Base-by-base conservation (phyloP, 129 eudicot genomes). In the Flaveria sonorensis region DNA sequence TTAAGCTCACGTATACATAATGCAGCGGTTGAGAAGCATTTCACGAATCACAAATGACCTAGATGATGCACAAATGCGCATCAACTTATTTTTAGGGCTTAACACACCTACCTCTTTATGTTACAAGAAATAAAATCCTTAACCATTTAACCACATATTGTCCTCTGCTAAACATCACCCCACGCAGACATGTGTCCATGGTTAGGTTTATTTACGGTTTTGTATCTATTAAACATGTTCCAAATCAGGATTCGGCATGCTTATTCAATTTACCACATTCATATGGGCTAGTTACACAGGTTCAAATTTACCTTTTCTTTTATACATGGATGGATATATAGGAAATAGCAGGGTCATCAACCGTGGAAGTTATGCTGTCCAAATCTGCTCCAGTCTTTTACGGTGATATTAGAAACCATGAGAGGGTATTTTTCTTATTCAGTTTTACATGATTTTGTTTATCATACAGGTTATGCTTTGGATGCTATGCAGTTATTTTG, bases 331-430 rank as follows among this genome's bases (percentile, higher is more conserved):
- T 62, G 68, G 52, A 68, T 73, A 59, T 63, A 23, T 62, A 91
- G 99, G 93, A 74, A 78, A 70, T 62, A 62, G 99, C 76, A 2
- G 96, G 97, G 12, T 84, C 93, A 15, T 85, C 93, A 20, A 67
- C 64, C 16, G 97, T 89, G 83, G 99, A 87, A 82, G 97, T 89
- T 66, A 91, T 94, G 99, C 81, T 91, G 51, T 94, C 97, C 20
- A 79, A 77, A 73, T 83, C 92, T 48, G 97, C 96, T 19, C 97
- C 96, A 12, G 86, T 89, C 60, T 94, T 94, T 71, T 79, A 94
- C 68, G 97, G 99, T 52, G 97, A 94, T 77, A 94, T 94, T n/a
- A 83, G 97, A 89, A 86, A 90, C 73, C 96, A 94, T 79, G 97
- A 89, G 78, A 87, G 97, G 97, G 96, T 94, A 86, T 74, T 40